Evolutionary conservation across 2,329 filamentous ascomycete species (phyloP), one percentile per base, ranked within the genome.

Genomic region (Microcyclosporella mali): DNA sequence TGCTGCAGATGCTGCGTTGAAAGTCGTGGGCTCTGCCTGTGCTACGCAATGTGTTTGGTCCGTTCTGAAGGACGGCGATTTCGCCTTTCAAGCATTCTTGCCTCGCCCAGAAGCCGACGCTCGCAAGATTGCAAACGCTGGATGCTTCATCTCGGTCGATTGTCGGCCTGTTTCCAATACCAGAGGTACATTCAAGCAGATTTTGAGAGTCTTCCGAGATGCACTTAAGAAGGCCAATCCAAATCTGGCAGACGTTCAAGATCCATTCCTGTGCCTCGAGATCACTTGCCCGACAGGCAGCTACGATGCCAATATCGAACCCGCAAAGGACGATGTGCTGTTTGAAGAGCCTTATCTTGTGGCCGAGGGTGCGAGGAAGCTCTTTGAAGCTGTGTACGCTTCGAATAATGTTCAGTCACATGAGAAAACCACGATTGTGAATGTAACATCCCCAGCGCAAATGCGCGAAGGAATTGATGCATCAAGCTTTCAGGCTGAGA

Each of bases 221-320:
- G 66, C 71, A 41, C 42, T 85, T 15, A 61, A 59, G 50, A 56
- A 54, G 40, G 43, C 52, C 0, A 50, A 56, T 34, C 3, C 47
- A 21, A 18, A 43, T 1, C 52, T 65, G 7, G 46, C 53, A 6
- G 53, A 60, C 8, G 51, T 69, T 16, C 71, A 69, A 14, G 73
- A 77, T 38, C 72, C 74, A 0, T 88, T 88, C 56, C 62, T 88
- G 31, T 71, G 71, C 31, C 62, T 89, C 29, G 75, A 79, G 43
- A 78, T 89, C 21, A 60, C 60, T 11, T 88, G 83, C 55, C 73
- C 78, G 0, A 58, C 67, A 1, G 72, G 72, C 19, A 80, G 70
- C 45, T 89, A 89, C 55, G 85, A 89, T 62, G 70, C 74, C 1
- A 89, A 88, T 51, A 64, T 88, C 4, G 79, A 87, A 46, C 77